phyloP scores from a whole-genome alignment of 225 moss, liverwort and hornwort species.

The Polytrichum formosum region DNA sequence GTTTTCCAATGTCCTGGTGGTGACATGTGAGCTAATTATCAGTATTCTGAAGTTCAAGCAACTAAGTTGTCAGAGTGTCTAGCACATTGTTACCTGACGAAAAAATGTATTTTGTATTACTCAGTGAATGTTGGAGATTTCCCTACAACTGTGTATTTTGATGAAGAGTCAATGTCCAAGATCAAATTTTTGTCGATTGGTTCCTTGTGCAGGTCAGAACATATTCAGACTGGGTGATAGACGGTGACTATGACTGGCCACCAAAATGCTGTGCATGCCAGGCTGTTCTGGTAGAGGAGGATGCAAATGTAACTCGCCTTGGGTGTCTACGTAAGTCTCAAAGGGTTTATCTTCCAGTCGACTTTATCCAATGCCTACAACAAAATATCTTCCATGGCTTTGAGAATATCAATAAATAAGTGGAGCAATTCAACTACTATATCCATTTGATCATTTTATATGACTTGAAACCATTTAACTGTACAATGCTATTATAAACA shows the following conservation, averaged over 20 bases:
- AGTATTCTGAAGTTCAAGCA: too few species aligned
- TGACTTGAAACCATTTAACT: not conserved
- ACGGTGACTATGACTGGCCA: constrained; percentile 98
- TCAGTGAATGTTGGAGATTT: too few species aligned
- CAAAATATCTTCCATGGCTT: not conserved
- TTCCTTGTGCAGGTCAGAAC: constrained; percentile 66
- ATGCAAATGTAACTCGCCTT: constrained; percentile 75
- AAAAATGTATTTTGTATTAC: too few species aligned
- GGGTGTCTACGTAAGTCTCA: constrained; percentile 59
- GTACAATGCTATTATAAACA: not conserved
- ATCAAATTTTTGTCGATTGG: not conserved
- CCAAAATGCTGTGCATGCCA: constrained; percentile 81
- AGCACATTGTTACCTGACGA: too few species aligned
- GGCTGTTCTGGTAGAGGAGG: constrained; percentile 62
- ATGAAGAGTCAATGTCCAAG: too few species aligned
- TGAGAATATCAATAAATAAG: not conserved
- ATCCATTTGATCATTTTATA: not conserved
- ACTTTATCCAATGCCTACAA: too few species aligned
- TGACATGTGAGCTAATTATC: too few species aligned
- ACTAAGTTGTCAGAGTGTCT: too few species aligned
- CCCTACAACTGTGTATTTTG: too few species aligned
- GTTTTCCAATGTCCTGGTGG: too few species aligned
- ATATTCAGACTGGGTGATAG: constrained; percentile 98
- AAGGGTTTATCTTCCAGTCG: not conserved
- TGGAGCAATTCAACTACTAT: not conserved